Conservation (phyloP, 2,329 filamentous ascomycete species). For the Fusarium mexicanum region DNA sequence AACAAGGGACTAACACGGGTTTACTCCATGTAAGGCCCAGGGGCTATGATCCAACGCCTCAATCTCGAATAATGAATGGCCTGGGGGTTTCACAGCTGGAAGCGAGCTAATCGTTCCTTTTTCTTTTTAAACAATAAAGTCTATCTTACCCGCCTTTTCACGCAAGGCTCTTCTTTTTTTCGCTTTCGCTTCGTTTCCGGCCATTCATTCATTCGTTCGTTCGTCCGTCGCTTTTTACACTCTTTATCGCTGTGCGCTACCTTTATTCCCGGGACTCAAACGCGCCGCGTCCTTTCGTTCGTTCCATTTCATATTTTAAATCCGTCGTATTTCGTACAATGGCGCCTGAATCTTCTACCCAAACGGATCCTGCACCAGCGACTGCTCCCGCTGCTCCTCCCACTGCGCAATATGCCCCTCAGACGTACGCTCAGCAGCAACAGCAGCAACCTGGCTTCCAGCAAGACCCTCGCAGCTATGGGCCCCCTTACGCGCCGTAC, state of each 20-base stretch:
- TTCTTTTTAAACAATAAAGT: constrained; percentile 18
- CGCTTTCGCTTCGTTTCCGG: neutral
- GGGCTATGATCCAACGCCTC: constrained; percentile 3
- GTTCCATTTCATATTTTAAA: neutral
- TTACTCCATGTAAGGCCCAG: constrained; percentile 16
- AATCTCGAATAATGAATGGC: constrained; percentile 1
- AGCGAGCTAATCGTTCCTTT: constrained; percentile 2
- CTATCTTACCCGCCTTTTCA: constrained; percentile 1
- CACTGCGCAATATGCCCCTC: constrained; percentile 18
- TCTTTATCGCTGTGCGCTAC: constrained; percentile 13
- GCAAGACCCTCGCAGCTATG: constrained; percentile 40
- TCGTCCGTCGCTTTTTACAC: constrained; percentile 4
- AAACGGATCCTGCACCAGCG: constrained; percentile 29
- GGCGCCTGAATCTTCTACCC: constrained; percentile 38
- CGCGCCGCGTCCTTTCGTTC: neutral
- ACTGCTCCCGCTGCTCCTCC: constrained; percentile 19
- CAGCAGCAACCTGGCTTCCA: constrained; percentile 31
- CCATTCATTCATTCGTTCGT: constrained; percentile 10
- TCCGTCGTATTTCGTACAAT: constrained; percentile 13
- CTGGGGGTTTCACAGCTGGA: constrained; percentile 11
- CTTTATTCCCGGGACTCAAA: neutral
- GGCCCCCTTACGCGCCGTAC: constrained; percentile 40
- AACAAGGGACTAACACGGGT: constrained; percentile 1
- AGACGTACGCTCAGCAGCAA: constrained; percentile 13
- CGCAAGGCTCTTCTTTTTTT: neutral